Conservation (phyloP, 2,329 filamentous ascomycete genomes). For the Dactylonectria estremocensis region DNA sequence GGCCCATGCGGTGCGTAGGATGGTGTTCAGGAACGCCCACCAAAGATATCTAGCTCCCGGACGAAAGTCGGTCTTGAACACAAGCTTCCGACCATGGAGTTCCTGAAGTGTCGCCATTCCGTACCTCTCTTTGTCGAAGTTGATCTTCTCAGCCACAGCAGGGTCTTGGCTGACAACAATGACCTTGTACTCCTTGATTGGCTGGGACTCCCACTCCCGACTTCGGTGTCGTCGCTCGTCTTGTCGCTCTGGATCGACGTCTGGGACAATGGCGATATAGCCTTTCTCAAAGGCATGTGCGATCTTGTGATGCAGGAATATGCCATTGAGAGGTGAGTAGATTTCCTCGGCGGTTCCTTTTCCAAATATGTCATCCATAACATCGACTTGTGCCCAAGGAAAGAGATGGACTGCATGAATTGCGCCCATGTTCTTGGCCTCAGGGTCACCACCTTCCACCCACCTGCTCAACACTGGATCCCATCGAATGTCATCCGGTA, state of each 20-base stretch:
- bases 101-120: background rate
- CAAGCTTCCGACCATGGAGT: conserved; percentile 13
- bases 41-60: conserved; percentile 21
- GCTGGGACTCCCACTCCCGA: background rate
- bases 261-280: conserved; percentile 14
- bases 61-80: conserved; percentile 16
- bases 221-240: background rate
- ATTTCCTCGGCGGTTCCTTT: background rate
- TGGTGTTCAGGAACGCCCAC: conserved; percentile 21
- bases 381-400: background rate
- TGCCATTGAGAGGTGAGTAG: conserved; percentile 7
- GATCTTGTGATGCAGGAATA: conserved; percentile 2
- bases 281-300: conserved; percentile 6
- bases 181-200: conserved; percentile 16
- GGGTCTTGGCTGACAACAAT: background rate
- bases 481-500: background rate
- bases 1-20: background rate
- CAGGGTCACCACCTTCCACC: background rate
- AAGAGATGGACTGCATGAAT: conserved; percentile 13
- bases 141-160: background rate
- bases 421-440: no score
- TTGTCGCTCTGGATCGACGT: conserved; percentile 18
- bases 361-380: conserved; percentile 23
- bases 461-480: conserved; percentile 1
- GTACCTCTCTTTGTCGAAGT: background rate